A percentile compares a stretch with the other conserved stretches of the same genome.
These are phyloP conservation scores for Cladosporium sp. DNA, from an alignment of 2,329 filamentous ascomycete genomes.

Conservation along the genomic window DNA sequence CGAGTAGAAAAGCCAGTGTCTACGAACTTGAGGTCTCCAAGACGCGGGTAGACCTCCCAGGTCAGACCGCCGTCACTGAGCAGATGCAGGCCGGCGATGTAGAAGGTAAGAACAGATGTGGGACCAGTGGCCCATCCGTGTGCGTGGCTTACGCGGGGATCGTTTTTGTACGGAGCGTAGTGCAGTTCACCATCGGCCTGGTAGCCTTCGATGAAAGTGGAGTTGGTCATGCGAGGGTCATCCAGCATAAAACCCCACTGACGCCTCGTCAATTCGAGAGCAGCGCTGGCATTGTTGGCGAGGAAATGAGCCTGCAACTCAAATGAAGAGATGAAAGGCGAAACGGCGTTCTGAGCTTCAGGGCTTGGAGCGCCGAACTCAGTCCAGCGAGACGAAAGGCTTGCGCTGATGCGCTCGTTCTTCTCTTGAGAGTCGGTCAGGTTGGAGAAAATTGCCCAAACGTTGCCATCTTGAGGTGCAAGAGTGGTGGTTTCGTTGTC, in stretches of 20 bases:
- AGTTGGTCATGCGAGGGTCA: slow-evolving; percentile 39
- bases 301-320: slow-evolving; percentile 42
- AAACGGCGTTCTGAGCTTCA: slow-evolving; percentile 37
- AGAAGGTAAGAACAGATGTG: slow-evolving; percentile 39
- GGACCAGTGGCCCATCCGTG: slow-evolving; percentile 35
- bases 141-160: slow-evolving; percentile 22
- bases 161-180: slow-evolving; percentile 23
- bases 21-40: slow-evolving; percentile 12
- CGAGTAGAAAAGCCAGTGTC: slow-evolving; percentile 12
- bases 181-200: slow-evolving; percentile 43
- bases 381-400: slow-evolving; percentile 40
- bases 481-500: slow-evolving; percentile 37
- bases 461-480: slow-evolving; percentile 52
- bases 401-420: slow-evolving; percentile 30
- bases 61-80: slow-evolving; percentile 20
- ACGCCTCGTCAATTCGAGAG: slow-evolving; percentile 40
- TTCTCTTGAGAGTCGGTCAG: slow-evolving; percentile 25
- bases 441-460: slow-evolving; percentile 36
- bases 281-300: slow-evolving; percentile 33
- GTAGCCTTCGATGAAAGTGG: slow-evolving; percentile 41
- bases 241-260: slow-evolving; percentile 40
- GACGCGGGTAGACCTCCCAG: slow-evolving; percentile 15
- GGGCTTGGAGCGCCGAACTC: slow-evolving; percentile 43
- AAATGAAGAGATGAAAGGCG: slow-evolving; percentile 40
- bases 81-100: slow-evolving; percentile 39